A percentile compares a stretch with the other conserved stretches of the same genome.
phyloP scores from a whole-genome alignment of 2,329 filamentous ascomycete genomes.

The Mycosphaerella arachidis region DNA sequence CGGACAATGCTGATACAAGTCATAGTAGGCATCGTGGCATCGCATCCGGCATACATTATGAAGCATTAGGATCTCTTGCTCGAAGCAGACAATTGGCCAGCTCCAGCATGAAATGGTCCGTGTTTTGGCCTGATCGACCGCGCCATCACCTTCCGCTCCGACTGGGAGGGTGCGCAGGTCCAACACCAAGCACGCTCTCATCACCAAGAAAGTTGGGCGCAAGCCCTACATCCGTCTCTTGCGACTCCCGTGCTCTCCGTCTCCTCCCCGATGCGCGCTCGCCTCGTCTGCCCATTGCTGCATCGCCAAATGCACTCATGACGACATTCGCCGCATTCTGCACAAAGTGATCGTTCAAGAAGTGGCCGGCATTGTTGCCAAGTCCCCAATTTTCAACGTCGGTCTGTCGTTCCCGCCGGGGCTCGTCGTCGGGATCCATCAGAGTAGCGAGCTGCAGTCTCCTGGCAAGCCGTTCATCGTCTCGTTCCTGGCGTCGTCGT shows the following conservation, averaged over 20 bases:
- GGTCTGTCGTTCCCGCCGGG: slow-evolving; percentile 35
- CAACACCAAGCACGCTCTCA: slow-evolving; percentile 31
- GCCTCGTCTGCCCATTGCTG: slow-evolving; percentile 28
- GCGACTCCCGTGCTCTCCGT: slow-evolving; percentile 17
- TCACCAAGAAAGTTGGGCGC: slow-evolving; percentile 33
- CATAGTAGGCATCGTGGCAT: background rate
- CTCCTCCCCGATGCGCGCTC: slow-evolving; percentile 30
- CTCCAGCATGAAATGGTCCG: background rate
- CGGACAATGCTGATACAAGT: background rate
- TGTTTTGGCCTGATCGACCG: background rate
- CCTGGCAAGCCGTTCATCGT: slow-evolving; percentile 49
- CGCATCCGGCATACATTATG: background rate
- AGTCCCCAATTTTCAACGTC: slow-evolving; percentile 34
- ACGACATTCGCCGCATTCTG: slow-evolving; percentile 30
- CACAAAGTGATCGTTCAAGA: slow-evolving; percentile 58
- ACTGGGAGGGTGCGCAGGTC: background rate
- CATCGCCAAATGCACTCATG: slow-evolving; percentile 32
- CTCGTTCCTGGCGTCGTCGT: slow-evolving; percentile 42
- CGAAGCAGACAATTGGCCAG: background rate
- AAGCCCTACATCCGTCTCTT: slow-evolving; percentile 24
- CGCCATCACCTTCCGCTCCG: background rate
- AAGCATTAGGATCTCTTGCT: background rate
- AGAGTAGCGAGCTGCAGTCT: slow-evolving; percentile 46
- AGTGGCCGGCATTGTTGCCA: slow-evolving; percentile 53
- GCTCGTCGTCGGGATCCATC: slow-evolving; percentile 27